Base-by-base conservation (phyloP, 805 yeast species). In the Candida coleopterorum region DNA sequence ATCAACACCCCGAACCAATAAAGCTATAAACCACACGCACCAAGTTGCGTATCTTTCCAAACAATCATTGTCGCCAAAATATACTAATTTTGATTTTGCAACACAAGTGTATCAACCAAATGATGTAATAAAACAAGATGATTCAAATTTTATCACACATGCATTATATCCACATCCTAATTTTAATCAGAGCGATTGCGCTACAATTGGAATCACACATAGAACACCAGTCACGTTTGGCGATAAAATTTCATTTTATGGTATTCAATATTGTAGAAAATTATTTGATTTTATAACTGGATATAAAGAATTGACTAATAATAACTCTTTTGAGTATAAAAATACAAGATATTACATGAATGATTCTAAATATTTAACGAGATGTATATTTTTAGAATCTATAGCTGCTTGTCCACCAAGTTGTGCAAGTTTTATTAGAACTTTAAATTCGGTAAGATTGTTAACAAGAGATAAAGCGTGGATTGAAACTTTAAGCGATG, bases 381-480 rank as follows among this genome's bases (percentile, higher is more conserved):
- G 83, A 36, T 58, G 73, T 39, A 74, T 82, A 25, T 79, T 82
- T 47, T 66, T 81, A 46, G 89, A 81, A 55, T 72, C 79, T 41
- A 69, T 82, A 38, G 89, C 89, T 4, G 88, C 86, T 7, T 85
- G 81, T n/a, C 89, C 89, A 1, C 88, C 89, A 9, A 74, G 79
- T 68, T 83, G 78, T 32, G 89, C 85, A 3, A 82, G 83, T 1
- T 81, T 80, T 58, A 55, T 82, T 29, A 70, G 88, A 39, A 88
- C 82, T 52, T 64, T 81, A 48, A 79, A 77, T 44, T 73, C 85
- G 2, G 53, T 81, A 32, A 61, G 89, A 45, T 55, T 79, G 34
- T 61, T 82, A 46, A 68, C 69, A 48, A 60, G 88, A 41, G 89
- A 81, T 53, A 73, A 77, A 49, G 87, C 85, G 1, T 82, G 86